phyloP scores from a whole-genome alignment of 768 basidiomycete genomes.

The Ramaria rubella region DNA sequence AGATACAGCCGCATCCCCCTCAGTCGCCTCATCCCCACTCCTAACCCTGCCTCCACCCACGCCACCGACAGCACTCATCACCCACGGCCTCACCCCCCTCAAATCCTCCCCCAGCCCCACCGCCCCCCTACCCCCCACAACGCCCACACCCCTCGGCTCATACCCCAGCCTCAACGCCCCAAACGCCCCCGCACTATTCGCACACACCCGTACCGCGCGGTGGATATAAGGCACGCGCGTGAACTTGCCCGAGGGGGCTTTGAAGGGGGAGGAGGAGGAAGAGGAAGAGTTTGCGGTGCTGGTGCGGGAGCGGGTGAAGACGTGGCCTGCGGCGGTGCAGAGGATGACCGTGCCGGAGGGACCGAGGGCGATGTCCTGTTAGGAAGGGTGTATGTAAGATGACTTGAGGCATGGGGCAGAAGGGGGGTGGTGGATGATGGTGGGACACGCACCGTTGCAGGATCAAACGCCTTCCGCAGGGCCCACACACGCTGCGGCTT shows the following conservation, averaged over 20 bases:
- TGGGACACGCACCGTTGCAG: background rate
- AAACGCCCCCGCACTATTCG: constrained; percentile 83
- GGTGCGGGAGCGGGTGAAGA: constrained; percentile 71
- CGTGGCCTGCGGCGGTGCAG: constrained; percentile 92
- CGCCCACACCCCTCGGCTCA: constrained; percentile 44
- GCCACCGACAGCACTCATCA: background rate
- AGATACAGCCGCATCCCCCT: background rate
- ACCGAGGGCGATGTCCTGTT: constrained; percentile 81
- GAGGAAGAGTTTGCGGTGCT: constrained; percentile 17
- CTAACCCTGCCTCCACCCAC: constrained; percentile 15
- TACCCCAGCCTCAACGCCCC: constrained; percentile 78
- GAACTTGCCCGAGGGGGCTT: no score
- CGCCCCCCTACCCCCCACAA: constrained; percentile 50
- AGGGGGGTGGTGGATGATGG: background rate
- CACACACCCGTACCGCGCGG: constrained; percentile 76
- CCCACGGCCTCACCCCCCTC: background rate
- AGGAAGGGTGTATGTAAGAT: background rate
- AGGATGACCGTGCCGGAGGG: constrained; percentile 83
- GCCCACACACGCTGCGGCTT: constrained; percentile 92
- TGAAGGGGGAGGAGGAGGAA: no score
- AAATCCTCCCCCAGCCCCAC: constrained; percentile 30
- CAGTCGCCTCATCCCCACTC: constrained; percentile 12
- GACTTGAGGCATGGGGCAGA: background rate
- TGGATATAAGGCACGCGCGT: constrained; percentile 76
- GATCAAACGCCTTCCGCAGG: constrained; percentile 43